Conservation (phyloP, 169 alveolate species). For the Cystoisospora suis region DNA sequence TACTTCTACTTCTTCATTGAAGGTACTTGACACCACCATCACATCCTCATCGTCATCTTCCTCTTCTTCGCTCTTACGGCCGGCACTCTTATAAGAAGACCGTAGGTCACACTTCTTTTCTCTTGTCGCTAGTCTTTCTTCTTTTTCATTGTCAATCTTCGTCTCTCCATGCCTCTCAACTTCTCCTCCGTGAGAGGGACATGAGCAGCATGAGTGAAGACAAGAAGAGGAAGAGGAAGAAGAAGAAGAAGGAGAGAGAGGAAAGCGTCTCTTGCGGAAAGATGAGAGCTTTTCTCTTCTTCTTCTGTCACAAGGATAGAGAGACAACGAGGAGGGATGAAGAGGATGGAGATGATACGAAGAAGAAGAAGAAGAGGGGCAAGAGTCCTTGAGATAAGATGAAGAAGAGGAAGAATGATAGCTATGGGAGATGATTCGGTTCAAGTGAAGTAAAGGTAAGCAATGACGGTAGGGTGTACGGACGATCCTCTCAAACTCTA, state of each 20-base stretch:
- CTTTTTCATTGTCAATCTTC: too few relatives aligned
- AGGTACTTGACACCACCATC: too few relatives aligned
- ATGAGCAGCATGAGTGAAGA: neutral
- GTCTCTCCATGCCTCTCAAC: too few relatives aligned
- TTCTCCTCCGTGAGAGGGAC: too few relatives aligned
- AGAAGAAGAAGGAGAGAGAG: neutral
- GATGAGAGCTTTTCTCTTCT: neutral
- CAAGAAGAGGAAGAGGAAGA: neutral
- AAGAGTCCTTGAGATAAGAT: neutral
- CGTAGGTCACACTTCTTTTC: too few relatives aligned
- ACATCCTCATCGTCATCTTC: too few relatives aligned
- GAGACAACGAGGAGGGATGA: neutral
- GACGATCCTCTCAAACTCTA: constrained; percentile 45
- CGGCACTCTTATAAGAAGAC: too few relatives aligned
- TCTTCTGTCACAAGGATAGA: neutral
- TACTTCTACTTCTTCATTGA: too few relatives aligned
- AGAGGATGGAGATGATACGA: neutral
- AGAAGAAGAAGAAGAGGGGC: neutral
- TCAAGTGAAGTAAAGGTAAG: constrained; percentile 41
- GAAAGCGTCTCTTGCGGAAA: neutral
- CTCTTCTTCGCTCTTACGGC: too few relatives aligned
- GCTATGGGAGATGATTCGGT: neutral
- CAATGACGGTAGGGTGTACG: constrained; percentile 34
- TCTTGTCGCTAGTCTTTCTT: too few relatives aligned
- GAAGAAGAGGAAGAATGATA: neutral